A percentile compares a stretch with the other conserved stretches of the same genome.
Evolutionary conservation across 257 asterid species (phyloP).

Genomic region (Solanum appendiculatum): DNA sequence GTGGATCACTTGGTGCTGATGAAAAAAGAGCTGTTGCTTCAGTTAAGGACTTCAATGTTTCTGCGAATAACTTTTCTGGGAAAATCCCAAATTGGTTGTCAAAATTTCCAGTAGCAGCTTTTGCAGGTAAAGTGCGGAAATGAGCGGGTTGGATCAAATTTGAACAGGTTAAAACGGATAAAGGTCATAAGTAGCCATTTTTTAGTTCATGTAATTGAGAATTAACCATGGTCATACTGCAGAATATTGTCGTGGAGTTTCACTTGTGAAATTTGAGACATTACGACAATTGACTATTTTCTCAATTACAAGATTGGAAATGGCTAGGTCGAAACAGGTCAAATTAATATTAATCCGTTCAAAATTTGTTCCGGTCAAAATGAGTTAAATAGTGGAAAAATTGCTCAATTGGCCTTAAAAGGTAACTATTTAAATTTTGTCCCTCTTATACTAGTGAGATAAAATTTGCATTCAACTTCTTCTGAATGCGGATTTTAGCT

Average conservation of each 20-base stretch:
- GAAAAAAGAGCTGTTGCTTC: background rate
- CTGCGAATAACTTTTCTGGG: conserved; percentile 14
- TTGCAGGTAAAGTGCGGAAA: background rate
- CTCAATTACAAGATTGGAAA: background rate
- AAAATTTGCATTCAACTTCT: background rate
- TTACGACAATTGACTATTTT: background rate
- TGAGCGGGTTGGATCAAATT: background rate
- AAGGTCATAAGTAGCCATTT: background rate
- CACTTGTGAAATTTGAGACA: background rate
- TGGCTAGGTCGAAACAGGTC: background rate
- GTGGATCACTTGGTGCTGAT: conserved; percentile 5
- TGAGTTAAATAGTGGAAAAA: fast-evolving
- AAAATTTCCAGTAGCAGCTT: conserved; percentile 16
- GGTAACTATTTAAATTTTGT: too few species aligned
- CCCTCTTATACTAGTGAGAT: background rate
- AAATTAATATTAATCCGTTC: background rate
- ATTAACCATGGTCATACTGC: background rate
- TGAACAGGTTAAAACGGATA: background rate
- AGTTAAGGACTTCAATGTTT: conserved; percentile 9
- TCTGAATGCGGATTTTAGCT: background rate
- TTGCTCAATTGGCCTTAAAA: too few species aligned
- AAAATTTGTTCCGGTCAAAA: background rate
- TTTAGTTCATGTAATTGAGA: background rate
- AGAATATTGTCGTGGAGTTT: background rate
- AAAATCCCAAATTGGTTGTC: conserved; percentile 22